Conservation (phyloP, 73 alveolate genomes). For the Stentor coeruleus region DNA sequence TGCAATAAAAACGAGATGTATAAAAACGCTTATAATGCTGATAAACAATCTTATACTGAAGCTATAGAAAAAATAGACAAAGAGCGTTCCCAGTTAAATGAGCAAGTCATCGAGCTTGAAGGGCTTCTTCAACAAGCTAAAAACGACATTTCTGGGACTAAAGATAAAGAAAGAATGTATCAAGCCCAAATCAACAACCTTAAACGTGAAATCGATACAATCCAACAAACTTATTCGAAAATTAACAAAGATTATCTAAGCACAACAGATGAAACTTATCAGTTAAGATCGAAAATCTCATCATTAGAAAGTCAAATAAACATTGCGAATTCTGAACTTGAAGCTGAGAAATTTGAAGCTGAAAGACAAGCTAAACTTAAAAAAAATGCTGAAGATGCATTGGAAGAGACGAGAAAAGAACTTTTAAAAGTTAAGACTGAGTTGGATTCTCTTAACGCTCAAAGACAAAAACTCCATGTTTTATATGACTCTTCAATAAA, state of each 20-base stretch:
- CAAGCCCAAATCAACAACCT: neutral
- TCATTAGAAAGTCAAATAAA: slow-evolving; percentile 12
- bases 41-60: slow-evolving; percentile 43
- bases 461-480: slow-evolving; percentile 25
- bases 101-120: slow-evolving; percentile 30
- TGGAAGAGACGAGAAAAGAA: slow-evolving; percentile 32
- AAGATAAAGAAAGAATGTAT: neutral
- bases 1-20: neutral
- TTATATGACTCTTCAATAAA: slow-evolving; percentile 10
- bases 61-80: slow-evolving; percentile 18
- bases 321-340: neutral
- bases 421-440: slow-evolving; percentile 31
- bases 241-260: slow-evolving; percentile 1
- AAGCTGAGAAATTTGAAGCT: slow-evolving; percentile 22
- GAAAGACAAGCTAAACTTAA: slow-evolving; percentile 31
- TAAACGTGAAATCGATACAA: neutral
- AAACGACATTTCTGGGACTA: slow-evolving; percentile 13
- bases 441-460: slow-evolving; percentile 2
- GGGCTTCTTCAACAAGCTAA: neutral
- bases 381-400: slow-evolving; percentile 27
- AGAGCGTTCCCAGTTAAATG: slow-evolving; percentile 26
- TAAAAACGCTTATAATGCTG: slow-evolving; percentile 36
- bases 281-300: neutral
- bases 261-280: slow-evolving; percentile 7
- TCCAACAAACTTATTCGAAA: neutral